Conservation (phyloP, 148 eudicot genomes). For the Tetragonia tetragonoides region DNA sequence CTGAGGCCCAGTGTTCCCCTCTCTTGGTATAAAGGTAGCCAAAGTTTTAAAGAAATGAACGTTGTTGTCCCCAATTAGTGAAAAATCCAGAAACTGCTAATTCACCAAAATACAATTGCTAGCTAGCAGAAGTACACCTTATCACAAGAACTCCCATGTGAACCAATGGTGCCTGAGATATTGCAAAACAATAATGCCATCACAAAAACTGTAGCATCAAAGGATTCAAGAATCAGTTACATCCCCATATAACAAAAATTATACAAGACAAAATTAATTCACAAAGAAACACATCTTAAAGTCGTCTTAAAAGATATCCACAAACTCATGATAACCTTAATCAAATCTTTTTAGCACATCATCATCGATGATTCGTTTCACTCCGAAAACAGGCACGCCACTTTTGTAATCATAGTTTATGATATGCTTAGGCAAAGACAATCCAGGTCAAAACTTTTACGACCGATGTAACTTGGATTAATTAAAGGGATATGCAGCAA, state of each 20-base stretch:
- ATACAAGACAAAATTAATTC: not conserved
- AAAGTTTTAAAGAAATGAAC: not conserved
- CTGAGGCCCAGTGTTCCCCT: slow-evolving; percentile 2
- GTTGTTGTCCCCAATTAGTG: not conserved
- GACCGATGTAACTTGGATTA: slow-evolving; percentile 15
- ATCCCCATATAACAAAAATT: not conserved
- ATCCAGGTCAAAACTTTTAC: slow-evolving; percentile 24
- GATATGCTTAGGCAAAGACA: slow-evolving; percentile 1
- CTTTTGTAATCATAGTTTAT: slow-evolving; percentile 10
- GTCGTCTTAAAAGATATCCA: not conserved
- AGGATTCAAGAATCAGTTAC: not conserved
- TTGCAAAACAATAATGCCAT: slow-evolving; percentile 7
- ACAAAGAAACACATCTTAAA: slow-evolving; percentile 4
- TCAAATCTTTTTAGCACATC: slow-evolving; percentile 18
- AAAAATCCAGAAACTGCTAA: not conserved
- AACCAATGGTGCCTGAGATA: not conserved
- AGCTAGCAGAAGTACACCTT: slow-evolving; percentile 11
- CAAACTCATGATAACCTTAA: slow-evolving; percentile 20
- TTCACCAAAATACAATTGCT: slow-evolving; percentile 6
- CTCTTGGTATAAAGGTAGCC: not conserved
- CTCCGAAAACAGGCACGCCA: slow-evolving; percentile 20
- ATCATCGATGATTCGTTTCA: slow-evolving; percentile 16
- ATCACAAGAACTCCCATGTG: slow-evolving; percentile 29
- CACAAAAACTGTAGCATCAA: not conserved
- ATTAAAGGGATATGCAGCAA: slow-evolving; percentile 6